Base-by-base conservation (phyloP, 768 basidiomycete genomes). In the Podaxis sp. region DNA sequence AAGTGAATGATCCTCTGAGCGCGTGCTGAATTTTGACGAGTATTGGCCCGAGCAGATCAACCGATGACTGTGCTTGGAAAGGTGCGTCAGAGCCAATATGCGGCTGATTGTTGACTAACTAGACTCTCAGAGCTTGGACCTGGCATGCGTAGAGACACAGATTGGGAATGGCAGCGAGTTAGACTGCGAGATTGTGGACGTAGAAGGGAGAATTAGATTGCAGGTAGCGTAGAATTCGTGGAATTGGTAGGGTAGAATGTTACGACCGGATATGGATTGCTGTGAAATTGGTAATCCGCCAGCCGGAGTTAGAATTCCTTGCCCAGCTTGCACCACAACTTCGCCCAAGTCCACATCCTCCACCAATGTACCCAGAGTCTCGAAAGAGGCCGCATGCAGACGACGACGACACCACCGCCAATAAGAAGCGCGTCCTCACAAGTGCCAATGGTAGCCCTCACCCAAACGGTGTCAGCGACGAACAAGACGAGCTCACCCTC, bases 131-230 rank as follows among this genome's bases (percentile, higher is more conserved):
- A 72, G 79, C 11, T 82, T 94, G 75, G 92, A 94, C 68, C 84
- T 95, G 66, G 82, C 92, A 8, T 99, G 96, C 70, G 85, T 99
- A 8, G 96, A 98, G 75, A 93, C 95, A 24, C 96, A 99, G 74
- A 87, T 96, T 58, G 95, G 94, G 5, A 83, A 91, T 62, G 90
- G 90, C 0, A 83, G 86, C 55, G 70, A 70, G 62, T 79, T 84
- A 22, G 97, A 99, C 74, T 99, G 96, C 72, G 95, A 99, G 75
- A 84, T 98, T 60, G 69, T 94, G 17, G 82, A 89, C 62, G 66
- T 84, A 69, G 78, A 72, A 49, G 67, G 68, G 22, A 67, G 66
- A 24, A 71, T 77, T 60, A 72, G 70, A 63, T 67, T 83, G 67
- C 75, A 75, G 58, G 64, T 83, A 37, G n/a, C 63, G 20, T 66